Evolutionary conservation across 106 monocot species (phyloP), one percentile per base, ranked within the genome.

Genomic region (Allium fistulosum): DNA sequence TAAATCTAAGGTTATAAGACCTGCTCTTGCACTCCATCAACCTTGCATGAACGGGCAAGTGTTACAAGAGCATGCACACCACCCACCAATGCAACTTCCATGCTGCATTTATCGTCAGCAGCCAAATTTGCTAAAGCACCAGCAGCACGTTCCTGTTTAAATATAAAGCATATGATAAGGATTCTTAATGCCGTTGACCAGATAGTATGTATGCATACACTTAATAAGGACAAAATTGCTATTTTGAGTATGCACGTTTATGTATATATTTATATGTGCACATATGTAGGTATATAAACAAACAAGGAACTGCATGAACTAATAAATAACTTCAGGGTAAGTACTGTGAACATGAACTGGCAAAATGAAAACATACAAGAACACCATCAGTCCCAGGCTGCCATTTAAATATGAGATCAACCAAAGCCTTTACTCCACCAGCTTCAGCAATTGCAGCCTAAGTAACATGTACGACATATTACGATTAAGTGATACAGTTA

Each of bases 11-110:
- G n/a, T 17, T 66, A 10, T 55, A 11, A 77, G 48, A 97, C 96
- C 96, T 97, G 96, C 75, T 97, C 97, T 62, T 89, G 92, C 58
- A 97, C 97, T 76, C 97, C 92, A 73, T 97, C 97, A 70, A 81
- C 78, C 74, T 89, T 97, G 78, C 97, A 97, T 10, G 82, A 84
- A 4, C 87, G 86, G 72, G 97, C 92, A 78, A 97, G 97, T 74
- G 69, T 90, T 63, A 97, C 97, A 58, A 97, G 74, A 64, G 97
- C 97, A 71, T 89, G 84, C 53, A 97, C 92, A 16, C 97, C 97
- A 70, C 97, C 97, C 18, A 87, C 86, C 68, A 70, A 49, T 63
- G 92, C 92, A 70, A 97, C 86, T 72, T 97, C 97, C 77, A 97
- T 71, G 71, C 97, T 97, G 62, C 97, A 97, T 79, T 92, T 92